These are phyloP conservation scores for Basidiobolus meristosporus DNA, from an alignment of 371 early-diverging fungal genomes.

Conservation along the genomic window DNA sequence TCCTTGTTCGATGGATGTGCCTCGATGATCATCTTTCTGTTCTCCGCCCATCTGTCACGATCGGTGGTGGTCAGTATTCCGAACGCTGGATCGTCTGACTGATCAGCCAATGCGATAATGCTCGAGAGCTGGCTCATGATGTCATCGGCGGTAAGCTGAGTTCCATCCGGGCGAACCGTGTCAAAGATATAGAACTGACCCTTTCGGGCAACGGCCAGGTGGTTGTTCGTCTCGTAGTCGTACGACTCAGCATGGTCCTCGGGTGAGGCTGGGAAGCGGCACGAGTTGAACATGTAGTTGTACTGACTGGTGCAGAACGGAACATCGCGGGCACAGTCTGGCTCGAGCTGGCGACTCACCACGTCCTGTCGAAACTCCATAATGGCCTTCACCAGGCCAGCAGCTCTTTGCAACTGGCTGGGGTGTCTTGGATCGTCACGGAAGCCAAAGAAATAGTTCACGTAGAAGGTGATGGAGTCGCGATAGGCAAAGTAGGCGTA, in stretches of 20 bases:
- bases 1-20: slow-evolving; percentile 41
- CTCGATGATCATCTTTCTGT: slow-evolving; percentile 37
- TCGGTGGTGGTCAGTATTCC: slow-evolving; percentile 82
- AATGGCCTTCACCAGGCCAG: slow-evolving; percentile 70
- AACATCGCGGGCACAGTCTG: slow-evolving; percentile 58
- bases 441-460: slow-evolving; percentile 66
- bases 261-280: slow-evolving; percentile 75
- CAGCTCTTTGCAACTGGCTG: slow-evolving; percentile 40
- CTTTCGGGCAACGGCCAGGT: slow-evolving; percentile 72
- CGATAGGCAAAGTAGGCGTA: slow-evolving; percentile 85
- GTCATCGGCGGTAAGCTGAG: slow-evolving; percentile 63
- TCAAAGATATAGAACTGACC: slow-evolving; percentile 77
- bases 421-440: slow-evolving; percentile 45
- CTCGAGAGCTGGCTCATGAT: slow-evolving; percentile 22
- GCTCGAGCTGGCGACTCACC: slow-evolving; percentile 56
- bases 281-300: slow-evolving; percentile 90
- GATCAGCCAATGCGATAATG: slow-evolving; percentile 59
- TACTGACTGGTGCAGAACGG: slow-evolving; percentile 83
- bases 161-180: slow-evolving; percentile 42
- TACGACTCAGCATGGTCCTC: slow-evolving; percentile 53
- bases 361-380: slow-evolving; percentile 69
- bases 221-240: slow-evolving; percentile 57
- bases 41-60: slow-evolving; percentile 85
- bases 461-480: slow-evolving; percentile 82
- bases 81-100: slow-evolving; percentile 31